Evolutionary conservation across 1,284 basidiomycete genomes (phyloP).

Genomic region (Tetrapyrgos nigripes): DNA sequence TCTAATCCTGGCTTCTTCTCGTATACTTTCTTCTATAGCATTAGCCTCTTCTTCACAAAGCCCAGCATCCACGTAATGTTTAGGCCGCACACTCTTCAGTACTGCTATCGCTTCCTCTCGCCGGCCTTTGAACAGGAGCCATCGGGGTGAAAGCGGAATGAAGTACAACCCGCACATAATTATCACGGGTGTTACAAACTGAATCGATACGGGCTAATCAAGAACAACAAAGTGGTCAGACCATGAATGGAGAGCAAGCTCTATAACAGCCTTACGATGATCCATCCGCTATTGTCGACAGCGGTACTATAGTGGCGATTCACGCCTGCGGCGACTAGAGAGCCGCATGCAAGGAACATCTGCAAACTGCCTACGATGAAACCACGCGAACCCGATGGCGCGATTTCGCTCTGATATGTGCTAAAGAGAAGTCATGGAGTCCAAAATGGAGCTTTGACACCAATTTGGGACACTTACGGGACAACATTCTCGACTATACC

Average conservation of each 20-base stretch:
- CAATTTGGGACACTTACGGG: background rate
- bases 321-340: constrained; percentile 13
- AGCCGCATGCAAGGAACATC: constrained; percentile 15
- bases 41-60: constrained; percentile 12
- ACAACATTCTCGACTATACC: constrained; percentile 16
- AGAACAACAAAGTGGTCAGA: background rate
- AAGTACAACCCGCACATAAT: constrained; percentile 13
- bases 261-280: constrained; percentile 7
- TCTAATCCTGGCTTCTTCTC: constrained; percentile 9
- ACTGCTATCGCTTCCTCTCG: constrained; percentile 14
- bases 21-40: constrained; percentile 15
- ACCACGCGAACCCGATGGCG: constrained; percentile 10
- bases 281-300: constrained; percentile 13
- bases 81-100: constrained; percentile 11
- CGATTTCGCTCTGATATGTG: constrained; percentile 17
- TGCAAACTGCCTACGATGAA: constrained; percentile 15
- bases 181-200: constrained; percentile 8
- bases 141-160: constrained; percentile 15
- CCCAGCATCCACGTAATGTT: constrained; percentile 11
- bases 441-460: background rate
- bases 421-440: background rate
- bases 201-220: constrained; percentile 11
- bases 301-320: constrained; percentile 9
- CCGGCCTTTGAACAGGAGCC: constrained; percentile 16
- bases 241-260: background rate